Conservation (phyloP, 164 flowering plant species). For the Chloranthus sessilifolius region DNA sequence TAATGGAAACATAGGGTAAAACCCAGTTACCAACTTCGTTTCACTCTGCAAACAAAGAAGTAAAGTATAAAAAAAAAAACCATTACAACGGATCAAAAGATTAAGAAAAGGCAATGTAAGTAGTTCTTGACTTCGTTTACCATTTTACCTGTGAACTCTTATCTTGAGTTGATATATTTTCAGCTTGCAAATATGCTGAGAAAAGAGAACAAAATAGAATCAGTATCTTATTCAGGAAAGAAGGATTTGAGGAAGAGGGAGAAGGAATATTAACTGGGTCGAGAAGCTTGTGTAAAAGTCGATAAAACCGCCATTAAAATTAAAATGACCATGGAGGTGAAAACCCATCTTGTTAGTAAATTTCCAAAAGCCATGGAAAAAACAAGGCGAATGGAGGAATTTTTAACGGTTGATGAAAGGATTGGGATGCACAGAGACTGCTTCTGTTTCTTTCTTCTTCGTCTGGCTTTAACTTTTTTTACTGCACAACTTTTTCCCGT, state of each 20-base stretch:
- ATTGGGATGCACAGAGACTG: too few relatives aligned
- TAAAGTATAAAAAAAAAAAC: not conserved
- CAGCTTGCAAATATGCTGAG: constrained; percentile 9
- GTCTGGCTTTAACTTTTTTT: constrained; percentile 5
- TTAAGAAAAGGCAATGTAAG: not conserved
- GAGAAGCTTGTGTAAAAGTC: constrained; percentile 23
- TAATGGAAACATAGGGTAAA: constrained; percentile 2
- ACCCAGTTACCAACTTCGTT: not conserved
- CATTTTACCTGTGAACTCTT: constrained; percentile 12
- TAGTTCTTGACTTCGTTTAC: too few relatives aligned
- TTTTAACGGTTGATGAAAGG: too few relatives aligned
- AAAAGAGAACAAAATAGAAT: not conserved
- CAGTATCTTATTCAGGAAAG: not conserved
- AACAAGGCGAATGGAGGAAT: too few relatives aligned
- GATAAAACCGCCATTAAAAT: constrained; percentile 16
- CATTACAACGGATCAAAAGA: not conserved
- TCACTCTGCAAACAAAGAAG: not conserved
- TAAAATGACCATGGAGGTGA: constrained; percentile 9
- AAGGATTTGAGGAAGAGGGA: not conserved
- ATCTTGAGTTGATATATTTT: constrained; percentile 3
- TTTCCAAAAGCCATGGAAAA: too few relatives aligned
- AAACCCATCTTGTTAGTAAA: too few relatives aligned
- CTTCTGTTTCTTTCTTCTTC: too few relatives aligned
- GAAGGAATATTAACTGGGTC: constrained; percentile 15
- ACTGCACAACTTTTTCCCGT: too few relatives aligned